These are phyloP conservation scores for Cryphonectria naterciae DNA, from an alignment of 2,329 filamentous ascomycete genomes.

Conservation along the genomic window DNA sequence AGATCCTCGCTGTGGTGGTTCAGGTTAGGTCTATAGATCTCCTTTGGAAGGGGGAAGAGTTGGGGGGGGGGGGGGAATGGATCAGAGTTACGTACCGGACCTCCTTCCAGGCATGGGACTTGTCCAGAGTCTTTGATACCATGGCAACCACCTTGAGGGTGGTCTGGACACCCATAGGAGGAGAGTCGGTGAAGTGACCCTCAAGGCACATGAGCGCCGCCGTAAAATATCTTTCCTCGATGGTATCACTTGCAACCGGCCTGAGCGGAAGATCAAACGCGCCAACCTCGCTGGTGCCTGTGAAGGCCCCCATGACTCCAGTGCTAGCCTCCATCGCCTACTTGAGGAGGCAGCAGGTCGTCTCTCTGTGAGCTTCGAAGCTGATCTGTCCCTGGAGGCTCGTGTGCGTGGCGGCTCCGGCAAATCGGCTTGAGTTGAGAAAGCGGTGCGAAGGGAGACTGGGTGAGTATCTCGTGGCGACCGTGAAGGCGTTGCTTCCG, in stretches of 20 bases:
- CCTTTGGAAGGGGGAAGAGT: not conserved
- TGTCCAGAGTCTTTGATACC: conserved; percentile 64
- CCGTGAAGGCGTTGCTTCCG: not conserved
- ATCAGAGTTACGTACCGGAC: conserved; percentile 51
- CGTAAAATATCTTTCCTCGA: conserved; percentile 67
- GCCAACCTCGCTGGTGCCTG: conserved; percentile 28
- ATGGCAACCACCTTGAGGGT: conserved; percentile 59
- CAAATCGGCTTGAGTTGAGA: not conserved
- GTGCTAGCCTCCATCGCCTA: not conserved
- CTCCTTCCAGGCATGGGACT: conserved; percentile 64
- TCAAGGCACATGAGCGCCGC: conserved; percentile 65
- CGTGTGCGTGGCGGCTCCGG: not conserved
- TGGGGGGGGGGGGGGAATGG: not conserved
- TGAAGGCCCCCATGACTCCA: conserved; percentile 30
- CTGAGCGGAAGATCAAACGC: conserved; percentile 29
- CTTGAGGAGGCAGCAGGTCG: not conserved
- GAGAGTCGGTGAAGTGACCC: conserved; percentile 61
- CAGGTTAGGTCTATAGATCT: conserved; percentile 8
- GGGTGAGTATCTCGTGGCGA: not conserved
- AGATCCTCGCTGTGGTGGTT: conserved; percentile 54
- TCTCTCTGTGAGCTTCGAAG: too few relatives aligned
- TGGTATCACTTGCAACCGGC: conserved; percentile 47
- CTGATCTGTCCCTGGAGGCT: not conserved
- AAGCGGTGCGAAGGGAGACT: not conserved
- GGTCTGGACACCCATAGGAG: conserved; percentile 61